Base-by-base conservation (phyloP, 164 flowering plant species). In the Chimonanthus praecox region DNA sequence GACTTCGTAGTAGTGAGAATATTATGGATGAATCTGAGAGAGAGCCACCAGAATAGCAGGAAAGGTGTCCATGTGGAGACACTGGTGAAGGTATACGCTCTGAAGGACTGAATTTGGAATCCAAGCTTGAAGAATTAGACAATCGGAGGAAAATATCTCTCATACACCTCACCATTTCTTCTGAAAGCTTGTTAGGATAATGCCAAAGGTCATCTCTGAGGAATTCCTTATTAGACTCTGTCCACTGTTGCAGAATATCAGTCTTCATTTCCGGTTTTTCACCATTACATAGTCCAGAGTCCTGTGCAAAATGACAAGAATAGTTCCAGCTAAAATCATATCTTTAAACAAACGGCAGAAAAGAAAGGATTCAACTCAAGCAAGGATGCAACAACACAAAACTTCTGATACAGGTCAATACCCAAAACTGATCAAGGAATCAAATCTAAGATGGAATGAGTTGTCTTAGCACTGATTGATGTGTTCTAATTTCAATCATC, bases 161-260 rank as follows among this genome's bases (percentile, higher is more conserved):
- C 87, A 85, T 85, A 73, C 85, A 83, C 61, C 20, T 61, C 71
- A 85, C 84, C 87, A 85, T 85, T 75, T 85, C 82, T 78, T 85
- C 85, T 6, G 87, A 85, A 20, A 85, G 80, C 54, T 69, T 75
- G 75, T 82, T 82, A 45, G 87, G 87, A 18, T 83, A 68, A 20
- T 81, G 61, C 78, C 82, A 74, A 45, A 82, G 81, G 64, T 69
- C 72, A 72, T 81, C 72, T 63, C 71, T 21, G 77, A 66, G 47
- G 62, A 50, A 64, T 72, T 74, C 72, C 58, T 69, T 71, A 48
- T 67, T 21, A 62, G 67, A 68, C 20, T 61, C 72, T 63, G 50
- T 33, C 69, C 21, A 51, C 6, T 48, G 61, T 62, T 58, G 72
- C 33, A 47, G 66, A 62, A 51, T 49, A 47, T 43, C 78, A 62